Evolutionary conservation across 2,329 filamentous ascomycete genomes (phyloP).

Genomic region (Paecilomyces niveus): DNA sequence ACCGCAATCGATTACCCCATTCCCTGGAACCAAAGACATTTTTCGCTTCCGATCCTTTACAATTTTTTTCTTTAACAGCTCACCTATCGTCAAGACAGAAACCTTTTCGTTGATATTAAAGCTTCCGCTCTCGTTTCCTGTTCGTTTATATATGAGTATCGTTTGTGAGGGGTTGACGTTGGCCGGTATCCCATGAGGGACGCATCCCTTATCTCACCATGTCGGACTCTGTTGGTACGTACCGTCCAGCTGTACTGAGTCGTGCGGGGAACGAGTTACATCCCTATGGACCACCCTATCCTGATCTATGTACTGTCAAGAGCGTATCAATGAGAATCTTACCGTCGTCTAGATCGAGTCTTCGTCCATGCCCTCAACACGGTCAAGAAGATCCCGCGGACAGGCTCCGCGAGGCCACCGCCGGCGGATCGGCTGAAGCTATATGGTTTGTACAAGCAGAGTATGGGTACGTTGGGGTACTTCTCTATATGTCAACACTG

Average conservation of each 20-base stretch:
- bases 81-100: neutral
- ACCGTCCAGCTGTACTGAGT: neutral
- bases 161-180: neutral
- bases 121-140: neutral
- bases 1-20: neutral
- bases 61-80: neutral
- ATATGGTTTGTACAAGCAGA: conserved; percentile 98
- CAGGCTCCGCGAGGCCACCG: conserved; percentile 81
- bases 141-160: neutral
- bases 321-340: neutral
- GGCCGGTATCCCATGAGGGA: conserved; percentile 17
- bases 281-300: neutral
- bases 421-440: conserved; percentile 77
- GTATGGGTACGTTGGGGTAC: conserved; percentile 58
- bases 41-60: neutral
- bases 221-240: conserved; percentile 43
- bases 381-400: conserved; percentile 94
- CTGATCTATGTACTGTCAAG: neutral
- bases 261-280: neutral
- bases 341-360: conserved; percentile 67
- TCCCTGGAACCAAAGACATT: neutral
- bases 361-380: conserved; percentile 99
- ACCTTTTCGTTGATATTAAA: neutral
- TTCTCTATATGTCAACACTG: neutral
- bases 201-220: conserved; percentile 25